phyloP scores from a whole-genome alignment of 192 early-diverging fungal species.

The Dissophora ornata region DNA sequence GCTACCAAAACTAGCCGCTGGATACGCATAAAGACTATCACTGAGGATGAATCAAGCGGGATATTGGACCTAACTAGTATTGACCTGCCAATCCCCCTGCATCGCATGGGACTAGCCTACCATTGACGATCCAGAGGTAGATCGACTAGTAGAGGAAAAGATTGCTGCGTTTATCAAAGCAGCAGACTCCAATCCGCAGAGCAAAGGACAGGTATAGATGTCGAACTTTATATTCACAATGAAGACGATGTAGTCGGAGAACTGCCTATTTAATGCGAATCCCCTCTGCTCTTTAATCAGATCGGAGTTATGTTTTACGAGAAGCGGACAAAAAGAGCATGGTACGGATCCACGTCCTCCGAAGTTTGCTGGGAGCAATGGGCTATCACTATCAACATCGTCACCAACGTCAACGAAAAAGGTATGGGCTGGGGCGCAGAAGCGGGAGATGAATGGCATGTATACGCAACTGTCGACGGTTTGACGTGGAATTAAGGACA shows the following conservation, averaged over 20 bases:
- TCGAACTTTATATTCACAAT: too few species aligned
- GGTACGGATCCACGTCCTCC: slow-evolving; percentile 67
- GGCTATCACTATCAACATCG: slow-evolving; percentile 62
- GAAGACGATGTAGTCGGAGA: too few species aligned
- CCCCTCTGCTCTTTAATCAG: slow-evolving; percentile 28
- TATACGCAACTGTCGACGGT: not conserved
- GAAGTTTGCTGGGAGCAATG: slow-evolving; percentile 74
- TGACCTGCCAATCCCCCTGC: too few species aligned
- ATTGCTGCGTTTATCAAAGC: slow-evolving; percentile 58
- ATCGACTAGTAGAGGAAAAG: slow-evolving; percentile 62
- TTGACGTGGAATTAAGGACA: too few species aligned
- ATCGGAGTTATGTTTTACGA: slow-evolving; percentile 72
- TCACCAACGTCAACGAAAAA: slow-evolving; percentile 60
- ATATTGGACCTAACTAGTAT: too few species aligned
- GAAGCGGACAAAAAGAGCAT: slow-evolving; percentile 68
- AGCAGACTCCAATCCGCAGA: slow-evolving; percentile 42
- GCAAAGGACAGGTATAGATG: slow-evolving; percentile 62
- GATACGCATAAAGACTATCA: too few species aligned
- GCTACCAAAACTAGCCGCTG: too few species aligned
- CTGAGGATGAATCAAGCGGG: too few species aligned
- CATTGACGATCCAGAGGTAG: slow-evolving; percentile 66
- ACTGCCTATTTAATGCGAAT: too few species aligned
- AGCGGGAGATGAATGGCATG: not conserved
- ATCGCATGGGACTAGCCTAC: slow-evolving; percentile 54
- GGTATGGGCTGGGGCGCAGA: slow-evolving; percentile 37